Evolutionary conservation across 306 rosid species (phyloP).

Genomic region (Corylus heterophylla): DNA sequence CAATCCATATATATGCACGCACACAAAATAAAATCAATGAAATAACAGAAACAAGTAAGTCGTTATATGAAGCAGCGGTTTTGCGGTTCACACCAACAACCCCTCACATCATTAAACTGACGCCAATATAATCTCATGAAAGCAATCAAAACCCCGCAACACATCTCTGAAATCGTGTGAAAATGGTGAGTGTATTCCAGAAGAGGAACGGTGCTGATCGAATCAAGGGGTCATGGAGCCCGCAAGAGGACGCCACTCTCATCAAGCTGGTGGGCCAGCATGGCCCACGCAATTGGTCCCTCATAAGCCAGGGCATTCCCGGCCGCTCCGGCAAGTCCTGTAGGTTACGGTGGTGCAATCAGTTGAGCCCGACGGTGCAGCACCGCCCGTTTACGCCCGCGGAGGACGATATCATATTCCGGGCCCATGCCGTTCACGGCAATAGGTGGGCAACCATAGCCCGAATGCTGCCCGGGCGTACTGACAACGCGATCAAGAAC

Average conservation of each 20-base stretch:
- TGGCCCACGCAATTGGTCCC: conserved; percentile 81
- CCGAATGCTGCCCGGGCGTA: conserved; percentile 76
- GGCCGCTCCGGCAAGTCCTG: conserved; percentile 93
- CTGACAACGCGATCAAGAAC: conserved; percentile 90
- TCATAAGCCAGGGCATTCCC: conserved; percentile 65
- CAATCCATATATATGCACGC: not conserved
- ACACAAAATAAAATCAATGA: not conserved
- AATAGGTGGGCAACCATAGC: conserved; percentile 98
- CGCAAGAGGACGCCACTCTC: conserved; percentile 69
- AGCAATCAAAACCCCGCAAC: not conserved
- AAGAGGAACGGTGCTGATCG: conserved; percentile 31
- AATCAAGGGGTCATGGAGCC: conserved; percentile 84
- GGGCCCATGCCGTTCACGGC: conserved; percentile 71
- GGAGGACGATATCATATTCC: conserved; percentile 62
- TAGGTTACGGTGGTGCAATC: conserved; percentile 88
- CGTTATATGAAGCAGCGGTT: conserved; percentile 46
- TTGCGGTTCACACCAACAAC: conserved; percentile 63
- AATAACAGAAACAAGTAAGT: conserved; percentile 32
- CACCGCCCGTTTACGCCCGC: conserved; percentile 72
- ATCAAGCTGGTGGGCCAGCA: conserved; percentile 54
- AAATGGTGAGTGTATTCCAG: not conserved
- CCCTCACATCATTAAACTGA: conserved; percentile 17
- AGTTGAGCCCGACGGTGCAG: conserved; percentile 86
- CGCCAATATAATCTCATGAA: conserved; percentile 12
- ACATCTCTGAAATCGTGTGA: conserved; percentile 23